These are phyloP conservation scores for Corymbia citriodora DNA, from an alignment of 441 rosid species.

Conservation along the genomic window DNA sequence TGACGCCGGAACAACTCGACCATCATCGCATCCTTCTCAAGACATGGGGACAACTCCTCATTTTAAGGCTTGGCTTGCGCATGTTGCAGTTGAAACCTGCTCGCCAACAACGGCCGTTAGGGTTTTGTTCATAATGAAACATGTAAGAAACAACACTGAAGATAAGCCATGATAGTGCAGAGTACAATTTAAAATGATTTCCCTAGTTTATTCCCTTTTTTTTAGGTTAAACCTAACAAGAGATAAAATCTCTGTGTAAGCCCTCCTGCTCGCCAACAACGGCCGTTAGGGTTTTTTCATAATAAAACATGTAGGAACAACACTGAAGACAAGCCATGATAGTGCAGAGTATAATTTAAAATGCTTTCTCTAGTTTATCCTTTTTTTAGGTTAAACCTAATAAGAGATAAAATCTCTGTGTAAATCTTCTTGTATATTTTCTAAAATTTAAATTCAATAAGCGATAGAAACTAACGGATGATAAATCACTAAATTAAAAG, in stretches of 20 bases:
- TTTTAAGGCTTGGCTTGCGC: not conserved
- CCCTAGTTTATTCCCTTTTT: not conserved
- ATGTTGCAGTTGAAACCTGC: not conserved
- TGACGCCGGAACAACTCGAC: not conserved
- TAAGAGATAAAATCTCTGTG: not conserved
- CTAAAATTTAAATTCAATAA: not conserved
- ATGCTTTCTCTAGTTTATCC: not conserved
- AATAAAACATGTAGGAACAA: not conserved
- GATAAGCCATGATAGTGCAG: not conserved
- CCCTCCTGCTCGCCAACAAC: too few species aligned
- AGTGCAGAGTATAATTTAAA: not conserved
- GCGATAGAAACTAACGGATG: not conserved
- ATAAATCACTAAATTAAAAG: not conserved
- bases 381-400: not conserved
- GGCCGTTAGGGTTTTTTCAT: too few species aligned
- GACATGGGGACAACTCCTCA: not conserved
- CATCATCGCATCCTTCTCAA: not conserved
- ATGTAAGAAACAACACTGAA: not conserved
- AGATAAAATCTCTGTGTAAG: not conserved
- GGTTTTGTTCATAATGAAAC: not conserved
- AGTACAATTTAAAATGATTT: not conserved
- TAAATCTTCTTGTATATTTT: not conserved
- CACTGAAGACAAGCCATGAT: not conserved
- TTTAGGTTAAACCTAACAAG: not conserved
- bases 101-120: not conserved